Base-by-base conservation (phyloP, 2,329 filamentous ascomycete species). In the Triangularia verruculosa region DNA sequence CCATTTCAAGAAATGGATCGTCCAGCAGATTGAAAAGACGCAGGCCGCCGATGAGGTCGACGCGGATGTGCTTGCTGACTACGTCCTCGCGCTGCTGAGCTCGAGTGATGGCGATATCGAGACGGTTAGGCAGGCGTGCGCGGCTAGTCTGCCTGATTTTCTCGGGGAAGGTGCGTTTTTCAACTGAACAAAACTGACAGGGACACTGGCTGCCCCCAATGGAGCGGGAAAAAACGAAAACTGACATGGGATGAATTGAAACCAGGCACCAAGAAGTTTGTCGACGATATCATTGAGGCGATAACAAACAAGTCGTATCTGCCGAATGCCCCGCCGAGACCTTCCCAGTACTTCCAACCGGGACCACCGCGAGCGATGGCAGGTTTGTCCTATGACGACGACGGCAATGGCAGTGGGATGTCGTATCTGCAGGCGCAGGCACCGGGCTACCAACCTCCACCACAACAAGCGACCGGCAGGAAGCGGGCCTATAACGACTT, bases 21-120 rank as follows among this genome's bases (percentile, higher is more conserved):
- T 93, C 66, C 89, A 89, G 77, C 86, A 89, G 67, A 84, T 93
- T 60, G 89, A 91, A 73, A 86, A 89, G 72, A 90, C 89, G 89
- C 39, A 67, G 92, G 90, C 60, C 91, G 57, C 89, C 27, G 90
- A 93, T 71, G 39, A 47, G n/a, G 90, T 90, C 58, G 91, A 95
- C 73, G 85, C 88, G 30, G 91, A 93, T 71, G 90, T 94, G 4
- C 86, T 95, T 2, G 91, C 90, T 55, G 91, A 95, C 70, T 95
- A 93, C 73, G 89, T 94, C n/a, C 82, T 93, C 66, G 91, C 90
- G 6, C 83, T 95, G 20, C 78, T 94, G 54, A 85, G 86, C n/a
- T n/a, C n/a, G 61, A 87, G 90, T 66, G 89, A 92, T 68, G 89
- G 88, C 66, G 81, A 86, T 58, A 78, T 83, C 47, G 81, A 82